Base-by-base conservation (phyloP, 805 yeast genomes). In the Kodamaea fukazawae region DNA sequence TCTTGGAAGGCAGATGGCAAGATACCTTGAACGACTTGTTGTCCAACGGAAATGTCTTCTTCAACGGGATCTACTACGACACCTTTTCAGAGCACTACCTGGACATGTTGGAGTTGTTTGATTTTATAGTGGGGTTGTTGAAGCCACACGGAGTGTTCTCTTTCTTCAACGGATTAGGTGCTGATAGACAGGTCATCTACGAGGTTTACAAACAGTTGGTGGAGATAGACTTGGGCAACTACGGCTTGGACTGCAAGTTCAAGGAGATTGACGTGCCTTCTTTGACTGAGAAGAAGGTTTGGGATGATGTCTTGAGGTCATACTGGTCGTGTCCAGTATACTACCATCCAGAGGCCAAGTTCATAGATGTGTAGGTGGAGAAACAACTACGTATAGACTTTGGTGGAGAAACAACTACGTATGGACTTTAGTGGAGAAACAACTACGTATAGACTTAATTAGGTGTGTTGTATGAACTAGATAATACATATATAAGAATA, bases 1-100 rank as follows among this genome's bases (percentile, higher is more conserved):
- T 90, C 1, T 63, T 91, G 26, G 85, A 80, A 51, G 97, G 97
- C n/a, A 76, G 87, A 58, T 90, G 98, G 97, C 96, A 91, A 60
- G 93, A 85, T 29, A 75, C 80, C 5, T 58, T 90, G 29, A 85
- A 88, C 26, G 67, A 69, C 18, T 66, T 91, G 25, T 58, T 90
- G 18, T 77, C 76, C 38, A 53, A 74, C 29, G 72, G 73, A 2
- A 85, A 85, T 17, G 79, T 84, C 1, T 84, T 80, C 52, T 86
- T 90, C 60, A 88, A 89, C 56, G 97, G 97, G 3, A 85, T 91
- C 26, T 90, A 90, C 61, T 90, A 86, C 57, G 98, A 90, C 58
- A 91, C 98, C 0, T 90, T 84, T 59, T 85, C 95, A 47, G 98
- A 90, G 57, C 95, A 87, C 57, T 90, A 91, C 60, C 71, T 71